Evolutionary conservation across 306 rosid species (phyloP).

Genomic region (Sicyos edulis): DNA sequence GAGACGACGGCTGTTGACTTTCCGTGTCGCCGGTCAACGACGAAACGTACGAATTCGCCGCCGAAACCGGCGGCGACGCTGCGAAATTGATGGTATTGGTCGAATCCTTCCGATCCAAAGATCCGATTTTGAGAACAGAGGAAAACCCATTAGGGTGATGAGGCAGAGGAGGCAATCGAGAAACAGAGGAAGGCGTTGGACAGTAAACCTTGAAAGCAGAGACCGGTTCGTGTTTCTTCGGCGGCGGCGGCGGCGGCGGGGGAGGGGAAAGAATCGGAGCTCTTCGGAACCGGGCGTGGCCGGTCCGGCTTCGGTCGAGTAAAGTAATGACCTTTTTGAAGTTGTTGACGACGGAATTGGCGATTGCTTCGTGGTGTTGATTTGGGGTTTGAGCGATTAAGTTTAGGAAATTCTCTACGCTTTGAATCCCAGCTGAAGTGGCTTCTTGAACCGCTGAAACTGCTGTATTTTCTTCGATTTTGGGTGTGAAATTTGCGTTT

Average conservation of each 20-base stretch:
- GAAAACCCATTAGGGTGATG: too few species aligned
- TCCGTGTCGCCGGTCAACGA: slow-evolving; percentile 44
- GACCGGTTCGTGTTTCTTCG: slow-evolving; percentile 23
- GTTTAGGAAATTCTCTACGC: slow-evolving; percentile 52
- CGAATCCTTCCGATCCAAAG: slow-evolving; percentile 10
- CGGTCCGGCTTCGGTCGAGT: slow-evolving; percentile 43
- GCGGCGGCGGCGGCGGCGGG: too few species aligned
- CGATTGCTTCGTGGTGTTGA: slow-evolving; percentile 22
- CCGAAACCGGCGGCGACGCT: not conserved
- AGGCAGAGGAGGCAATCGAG: slow-evolving; percentile 26
- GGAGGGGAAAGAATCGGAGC: slow-evolving; percentile 23
- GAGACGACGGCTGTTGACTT: not conserved
- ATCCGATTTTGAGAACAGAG: slow-evolving; percentile 14
- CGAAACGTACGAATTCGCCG: slow-evolving; percentile 50
- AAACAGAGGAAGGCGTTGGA: slow-evolving; percentile 39
- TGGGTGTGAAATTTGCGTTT: slow-evolving; percentile 23
- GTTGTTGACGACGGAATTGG: slow-evolving; percentile 51
- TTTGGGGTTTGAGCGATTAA: slow-evolving; percentile 38
- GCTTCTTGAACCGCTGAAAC: slow-evolving; percentile 51
- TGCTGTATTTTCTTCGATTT: slow-evolving; percentile 21
- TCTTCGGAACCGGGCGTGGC: slow-evolving; percentile 77
- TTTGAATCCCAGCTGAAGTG: slow-evolving; percentile 60
- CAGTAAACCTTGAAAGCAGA: slow-evolving; percentile 67
- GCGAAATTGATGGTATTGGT: not conserved
- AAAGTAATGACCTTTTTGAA: slow-evolving; percentile 64